Conservation (phyloP, 2,329 filamentous ascomycete species). For the Fusarium hostae region DNA sequence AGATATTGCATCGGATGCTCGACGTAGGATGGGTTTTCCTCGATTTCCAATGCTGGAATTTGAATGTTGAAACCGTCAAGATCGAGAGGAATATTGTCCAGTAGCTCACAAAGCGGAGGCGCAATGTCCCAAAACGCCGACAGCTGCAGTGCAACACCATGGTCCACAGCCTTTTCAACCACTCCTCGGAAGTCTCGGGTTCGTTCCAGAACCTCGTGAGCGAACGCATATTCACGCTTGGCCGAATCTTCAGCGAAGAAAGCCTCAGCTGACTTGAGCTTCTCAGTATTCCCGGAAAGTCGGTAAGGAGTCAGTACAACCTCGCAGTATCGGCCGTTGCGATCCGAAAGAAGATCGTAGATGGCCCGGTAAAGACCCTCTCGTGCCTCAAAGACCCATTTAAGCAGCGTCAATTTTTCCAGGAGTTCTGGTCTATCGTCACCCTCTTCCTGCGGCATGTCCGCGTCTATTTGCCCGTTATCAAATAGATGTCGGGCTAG, state of each 20-base stretch:
- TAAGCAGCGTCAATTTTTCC: slow-evolving; percentile 92
- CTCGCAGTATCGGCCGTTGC: slow-evolving; percentile 86
- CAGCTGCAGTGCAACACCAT: slow-evolving; percentile 90
- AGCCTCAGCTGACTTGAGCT: slow-evolving; percentile 78
- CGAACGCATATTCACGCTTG: slow-evolving; percentile 76
- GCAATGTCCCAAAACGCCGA: slow-evolving; percentile 99
- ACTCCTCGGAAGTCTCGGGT: slow-evolving; percentile 81
- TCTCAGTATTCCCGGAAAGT: slow-evolving; percentile 79
- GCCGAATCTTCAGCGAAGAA: slow-evolving; percentile 86
- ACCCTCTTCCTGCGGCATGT: slow-evolving; percentile 91
- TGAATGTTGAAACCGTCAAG: slow-evolving; percentile 73
- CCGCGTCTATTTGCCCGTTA: slow-evolving; percentile 72
- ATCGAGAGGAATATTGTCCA: slow-evolving; percentile 79
- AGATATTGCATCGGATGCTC: slow-evolving; percentile 90
- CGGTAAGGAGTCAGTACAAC: slow-evolving; percentile 86
- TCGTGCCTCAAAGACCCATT: slow-evolving; percentile 97
- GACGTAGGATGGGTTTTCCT: slow-evolving; percentile 86
- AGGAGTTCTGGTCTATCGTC: slow-evolving; percentile 94
- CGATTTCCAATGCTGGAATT: slow-evolving; percentile 81
- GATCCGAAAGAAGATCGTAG: slow-evolving; percentile 84
- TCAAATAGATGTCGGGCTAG: slow-evolving; percentile 78
- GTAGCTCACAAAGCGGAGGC: slow-evolving; percentile 78
- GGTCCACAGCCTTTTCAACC: slow-evolving; percentile 84
- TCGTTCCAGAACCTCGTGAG: slow-evolving; percentile 77
- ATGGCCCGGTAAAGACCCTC: slow-evolving; percentile 87